Evolutionary conservation across 2,329 filamentous ascomycete genomes (phyloP).

Genomic region (Cladosporium sp.): DNA sequence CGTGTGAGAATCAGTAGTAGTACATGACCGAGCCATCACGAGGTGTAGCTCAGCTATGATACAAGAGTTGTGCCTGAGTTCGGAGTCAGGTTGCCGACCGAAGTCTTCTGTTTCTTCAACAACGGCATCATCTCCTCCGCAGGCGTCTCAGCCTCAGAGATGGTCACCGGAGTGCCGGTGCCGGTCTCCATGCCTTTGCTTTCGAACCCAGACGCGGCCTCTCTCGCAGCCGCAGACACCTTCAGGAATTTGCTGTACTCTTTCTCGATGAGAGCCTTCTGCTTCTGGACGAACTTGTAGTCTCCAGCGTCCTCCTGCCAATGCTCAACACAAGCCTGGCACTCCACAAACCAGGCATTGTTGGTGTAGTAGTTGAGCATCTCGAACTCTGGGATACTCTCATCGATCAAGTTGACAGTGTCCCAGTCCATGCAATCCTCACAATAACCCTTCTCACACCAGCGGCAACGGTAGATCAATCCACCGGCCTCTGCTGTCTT

Average conservation of each 20-base stretch:
- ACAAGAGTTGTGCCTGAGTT: neutral
- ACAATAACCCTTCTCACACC: conserved; percentile 58
- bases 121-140: conserved; percentile 15
- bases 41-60: neutral
- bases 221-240: neutral
- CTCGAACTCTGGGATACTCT: conserved; percentile 55
- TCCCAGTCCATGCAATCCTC: conserved; percentile 61
- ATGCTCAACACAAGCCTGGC: conserved; percentile 45
- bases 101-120: conserved; percentile 19
- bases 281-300: conserved; percentile 16
- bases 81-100: neutral
- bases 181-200: neutral
- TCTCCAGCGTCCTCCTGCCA: conserved; percentile 34
- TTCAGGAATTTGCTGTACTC: conserved; percentile 17
- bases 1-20: neutral
- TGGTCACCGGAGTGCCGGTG: conserved; percentile 23
- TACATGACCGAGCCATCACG: neutral
- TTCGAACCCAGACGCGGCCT: neutral
- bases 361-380: conserved; percentile 47
- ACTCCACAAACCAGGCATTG: conserved; percentile 56
- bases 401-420: conserved; percentile 51
- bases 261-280: conserved; percentile 21
- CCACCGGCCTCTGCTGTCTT: conserved; percentile 52
- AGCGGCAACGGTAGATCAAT: conserved; percentile 55
- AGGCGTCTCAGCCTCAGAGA: conserved; percentile 28